Conservation (phyloP, 345 rosid genomes). For the Physaria fendleri region DNA sequence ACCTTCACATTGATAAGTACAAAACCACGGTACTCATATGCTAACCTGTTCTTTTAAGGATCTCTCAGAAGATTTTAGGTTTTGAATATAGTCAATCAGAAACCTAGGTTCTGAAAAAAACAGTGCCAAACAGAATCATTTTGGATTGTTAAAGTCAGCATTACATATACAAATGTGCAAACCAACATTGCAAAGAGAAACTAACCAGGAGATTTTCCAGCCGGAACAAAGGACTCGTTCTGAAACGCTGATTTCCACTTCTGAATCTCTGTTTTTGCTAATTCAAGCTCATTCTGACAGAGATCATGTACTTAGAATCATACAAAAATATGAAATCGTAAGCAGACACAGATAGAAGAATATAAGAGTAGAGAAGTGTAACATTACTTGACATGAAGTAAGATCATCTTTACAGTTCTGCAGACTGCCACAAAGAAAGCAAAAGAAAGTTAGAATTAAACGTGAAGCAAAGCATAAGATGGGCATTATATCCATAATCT, state of each 20-base stretch:
- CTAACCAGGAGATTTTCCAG: constrained; percentile 78
- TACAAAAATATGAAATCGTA: background rate
- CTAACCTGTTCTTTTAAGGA: constrained; percentile 77
- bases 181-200: constrained; percentile 7
- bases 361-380: constrained; percentile 7
- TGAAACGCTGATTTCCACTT: constrained; percentile 85
- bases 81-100: constrained; percentile 66
- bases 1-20: background rate
- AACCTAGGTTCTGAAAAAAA: constrained; percentile 63
- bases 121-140: constrained; percentile 8
- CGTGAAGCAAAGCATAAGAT: background rate
- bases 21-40: constrained; percentile 6
- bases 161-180: constrained; percentile 3
- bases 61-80: constrained; percentile 77
- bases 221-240: constrained; percentile 58
- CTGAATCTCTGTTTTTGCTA: constrained; percentile 66
- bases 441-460: constrained; percentile 1
- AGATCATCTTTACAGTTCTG: constrained; percentile 68
- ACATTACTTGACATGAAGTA: constrained; percentile 65
- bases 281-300: constrained; percentile 63
- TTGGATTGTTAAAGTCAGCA: background rate
- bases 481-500: no score
- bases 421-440: constrained; percentile 48
- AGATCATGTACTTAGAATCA: background rate
- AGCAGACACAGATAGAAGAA: background rate